Percentiles rank a stretch among this genome's conserved stretches.
Evolutionary conservation across 345 rosid species (phyloP).

Genomic region (Camelina sativa): DNA sequence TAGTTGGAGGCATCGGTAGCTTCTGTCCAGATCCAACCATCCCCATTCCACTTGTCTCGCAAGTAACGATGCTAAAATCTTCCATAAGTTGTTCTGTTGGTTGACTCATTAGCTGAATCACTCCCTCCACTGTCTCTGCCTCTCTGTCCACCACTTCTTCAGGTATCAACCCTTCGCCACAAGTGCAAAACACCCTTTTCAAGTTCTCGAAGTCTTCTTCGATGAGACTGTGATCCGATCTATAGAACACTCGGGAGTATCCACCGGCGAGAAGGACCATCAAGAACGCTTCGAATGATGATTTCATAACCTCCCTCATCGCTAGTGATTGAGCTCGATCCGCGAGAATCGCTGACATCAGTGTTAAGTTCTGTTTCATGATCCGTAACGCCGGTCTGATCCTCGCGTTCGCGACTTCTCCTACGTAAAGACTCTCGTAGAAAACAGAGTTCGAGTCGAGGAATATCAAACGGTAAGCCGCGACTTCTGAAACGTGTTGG

Average conservation of each 20-base stretch:
- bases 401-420: conserved; percentile 63
- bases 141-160: conserved; percentile 73
- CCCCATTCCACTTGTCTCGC: conserved; percentile 64
- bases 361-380: conserved; percentile 77
- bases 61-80: conserved; percentile 66
- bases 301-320: conserved; percentile 76
- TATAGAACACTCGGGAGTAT: conserved; percentile 54
- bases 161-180: conserved; percentile 75
- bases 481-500: conserved; percentile 86
- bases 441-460: conserved; percentile 71
- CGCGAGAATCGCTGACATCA: conserved; percentile 68
- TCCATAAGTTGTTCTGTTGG: conserved; percentile 80
- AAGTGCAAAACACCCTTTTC: conserved; percentile 66
- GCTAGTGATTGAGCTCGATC: conserved; percentile 80
- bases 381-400: conserved; percentile 62
- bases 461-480: conserved; percentile 80
- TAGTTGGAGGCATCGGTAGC: conserved; percentile 80
- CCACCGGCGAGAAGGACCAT: conserved; percentile 93
- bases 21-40: conserved; percentile 56
- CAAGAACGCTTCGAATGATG: conserved; percentile 78
- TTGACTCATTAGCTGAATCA: conserved; percentile 70
- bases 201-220: conserved; percentile 75
- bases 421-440: conserved; percentile 73
- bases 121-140: conserved; percentile 77
- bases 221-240: conserved; percentile 59